Conservation (phyloP, 202 grass and related monocot species). For the Zoysia matrella region DNA sequence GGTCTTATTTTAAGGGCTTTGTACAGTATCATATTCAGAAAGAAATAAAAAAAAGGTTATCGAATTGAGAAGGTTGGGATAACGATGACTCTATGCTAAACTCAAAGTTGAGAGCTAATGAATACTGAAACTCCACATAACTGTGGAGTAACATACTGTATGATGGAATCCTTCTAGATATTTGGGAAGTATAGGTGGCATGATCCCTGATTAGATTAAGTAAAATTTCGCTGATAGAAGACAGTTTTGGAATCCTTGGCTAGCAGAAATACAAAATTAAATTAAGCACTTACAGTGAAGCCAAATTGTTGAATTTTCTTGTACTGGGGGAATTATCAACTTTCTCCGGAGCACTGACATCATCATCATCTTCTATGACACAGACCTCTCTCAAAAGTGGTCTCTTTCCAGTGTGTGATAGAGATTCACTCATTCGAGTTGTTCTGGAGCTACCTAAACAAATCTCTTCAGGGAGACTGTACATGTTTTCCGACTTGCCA, state of each 20-base stretch:
- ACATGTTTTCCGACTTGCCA: conserved; percentile 28
- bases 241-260: conserved; percentile 23
- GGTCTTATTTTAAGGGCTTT: background rate
- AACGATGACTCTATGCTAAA: conserved; percentile 25
- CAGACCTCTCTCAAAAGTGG: conserved; percentile 78
- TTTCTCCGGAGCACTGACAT: conserved; percentile 44
- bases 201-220: conserved; percentile 4
- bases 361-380: conserved; percentile 63
- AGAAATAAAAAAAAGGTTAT: background rate
- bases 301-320: conserved; percentile 56
- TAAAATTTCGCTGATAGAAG: conserved; percentile 3
- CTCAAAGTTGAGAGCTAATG: conserved; percentile 25
- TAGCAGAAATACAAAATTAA: conserved; percentile 12
- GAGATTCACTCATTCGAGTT: conserved; percentile 34
- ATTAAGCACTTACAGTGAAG: conserved; percentile 58
- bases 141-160: conserved; percentile 32
- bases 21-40: background rate
- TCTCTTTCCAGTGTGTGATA: conserved; percentile 39
- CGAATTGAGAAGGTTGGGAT: conserved; percentile 27
- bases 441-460: conserved; percentile 55
- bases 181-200: conserved; percentile 1
- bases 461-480: conserved; percentile 48
- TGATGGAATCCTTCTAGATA: conserved; percentile 22
- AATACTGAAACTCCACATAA: conserved; percentile 15
- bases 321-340: conserved; percentile 36